phyloP scores from a whole-genome alignment of 208 protist genomes.

The Phytomonas francai region DNA sequence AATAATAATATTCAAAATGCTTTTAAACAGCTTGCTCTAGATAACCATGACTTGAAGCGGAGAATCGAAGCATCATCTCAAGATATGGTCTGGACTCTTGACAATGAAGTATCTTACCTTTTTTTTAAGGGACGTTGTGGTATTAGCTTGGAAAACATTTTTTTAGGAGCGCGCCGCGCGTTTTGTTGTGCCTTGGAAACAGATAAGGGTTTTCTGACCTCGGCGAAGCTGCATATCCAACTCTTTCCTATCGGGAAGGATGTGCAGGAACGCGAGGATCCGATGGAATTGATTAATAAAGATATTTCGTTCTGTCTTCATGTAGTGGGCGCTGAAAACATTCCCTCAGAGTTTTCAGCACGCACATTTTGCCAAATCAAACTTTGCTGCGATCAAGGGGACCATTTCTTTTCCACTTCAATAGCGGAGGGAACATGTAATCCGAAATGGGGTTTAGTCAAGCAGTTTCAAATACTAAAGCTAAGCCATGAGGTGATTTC shows the following conservation, averaged over 20 bases:
- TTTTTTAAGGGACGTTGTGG: constrained; percentile 64
- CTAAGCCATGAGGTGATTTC: constrained; percentile 37
- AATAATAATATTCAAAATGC: constrained; percentile 23
- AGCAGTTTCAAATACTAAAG: constrained; percentile 55
- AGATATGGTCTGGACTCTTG: constrained; percentile 27
- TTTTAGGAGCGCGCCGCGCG: constrained; percentile 27
- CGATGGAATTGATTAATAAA: constrained; percentile 27
- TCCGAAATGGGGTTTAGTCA: constrained; percentile 50
- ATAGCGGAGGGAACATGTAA: constrained; percentile 28
- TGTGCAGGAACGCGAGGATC: constrained; percentile 13
- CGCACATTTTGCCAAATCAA: constrained; percentile 60
- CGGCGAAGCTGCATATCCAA: constrained; percentile 40
- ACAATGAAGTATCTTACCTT: constrained; percentile 33
- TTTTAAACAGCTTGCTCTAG: constrained; percentile 32
- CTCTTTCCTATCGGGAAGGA: constrained; percentile 40
- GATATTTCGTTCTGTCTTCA: constrained; percentile 56
- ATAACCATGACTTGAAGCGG: constrained; percentile 49
- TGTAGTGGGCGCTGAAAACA: constrained; percentile 47
- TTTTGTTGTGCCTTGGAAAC: constrained; percentile 31
- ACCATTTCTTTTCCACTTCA: constrained; percentile 53
- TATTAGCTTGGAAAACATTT: constrained; percentile 39
- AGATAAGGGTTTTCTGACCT: constrained; percentile 31
- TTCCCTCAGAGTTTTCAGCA: constrained; percentile 30
- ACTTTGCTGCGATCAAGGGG: constrained; percentile 41
- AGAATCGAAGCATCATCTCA: constrained; percentile 41